These are phyloP conservation scores for Xylaria longipes DNA, from an alignment of 495 filamentous ascomycete genomes.

Conservation along the genomic window DNA sequence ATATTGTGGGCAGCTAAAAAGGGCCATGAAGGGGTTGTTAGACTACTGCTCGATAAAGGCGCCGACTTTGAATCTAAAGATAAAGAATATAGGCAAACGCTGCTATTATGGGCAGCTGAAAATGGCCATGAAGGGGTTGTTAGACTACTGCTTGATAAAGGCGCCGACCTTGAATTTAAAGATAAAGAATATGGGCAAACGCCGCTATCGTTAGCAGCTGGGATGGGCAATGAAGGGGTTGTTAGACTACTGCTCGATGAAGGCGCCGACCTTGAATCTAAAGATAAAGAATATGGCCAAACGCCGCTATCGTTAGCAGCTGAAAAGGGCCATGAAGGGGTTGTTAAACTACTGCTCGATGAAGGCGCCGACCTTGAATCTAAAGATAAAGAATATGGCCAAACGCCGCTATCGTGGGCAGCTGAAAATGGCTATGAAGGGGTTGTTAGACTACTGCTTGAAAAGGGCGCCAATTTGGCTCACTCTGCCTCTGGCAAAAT, in stretches of 20 bases:
- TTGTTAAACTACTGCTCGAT: conserved; percentile 5
- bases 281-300: not conserved
- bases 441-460: conserved; percentile 4
- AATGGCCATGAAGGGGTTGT: not conserved
- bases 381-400: not conserved
- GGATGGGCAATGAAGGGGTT: not conserved
- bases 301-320: not conserved
- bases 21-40: not conserved
- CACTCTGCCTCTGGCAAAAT: not conserved
- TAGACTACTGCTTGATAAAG: not conserved
- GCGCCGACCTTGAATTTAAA: conserved; percentile 26
- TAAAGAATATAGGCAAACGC: not conserved
- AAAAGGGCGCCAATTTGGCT: conserved; percentile 13
- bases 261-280: conserved; percentile 9
- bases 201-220: not conserved
- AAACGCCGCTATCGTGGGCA: not conserved
- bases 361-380: conserved; percentile 24
- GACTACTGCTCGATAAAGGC: conserved; percentile 28
- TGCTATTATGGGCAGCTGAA: not conserved
- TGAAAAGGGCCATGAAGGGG: not conserved
- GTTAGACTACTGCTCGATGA: conserved; percentile 2
- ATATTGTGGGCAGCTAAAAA: not conserved
- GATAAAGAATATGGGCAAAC: not conserved
- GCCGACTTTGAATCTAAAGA: conserved; percentile 12
- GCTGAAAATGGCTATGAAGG: not conserved